Evolutionary conservation across 2,329 filamentous ascomycete genomes (phyloP).

Genomic region (Westerdykella ornata): DNA sequence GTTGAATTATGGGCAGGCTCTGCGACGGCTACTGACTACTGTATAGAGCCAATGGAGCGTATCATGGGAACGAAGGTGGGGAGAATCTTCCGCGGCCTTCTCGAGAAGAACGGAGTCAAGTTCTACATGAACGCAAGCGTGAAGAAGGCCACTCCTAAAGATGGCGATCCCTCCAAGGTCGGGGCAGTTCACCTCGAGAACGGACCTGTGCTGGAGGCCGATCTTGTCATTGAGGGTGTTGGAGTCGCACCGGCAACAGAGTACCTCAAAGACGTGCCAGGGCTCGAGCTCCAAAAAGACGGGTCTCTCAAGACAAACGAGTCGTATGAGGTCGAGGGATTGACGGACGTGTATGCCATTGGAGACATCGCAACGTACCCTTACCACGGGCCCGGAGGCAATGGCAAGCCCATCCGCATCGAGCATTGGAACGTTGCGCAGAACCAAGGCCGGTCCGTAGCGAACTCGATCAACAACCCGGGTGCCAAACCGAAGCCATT

Average conservation of each 20-base stretch:
- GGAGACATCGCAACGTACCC: slow-evolving; percentile 95
- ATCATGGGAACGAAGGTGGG: slow-evolving; percentile 80
- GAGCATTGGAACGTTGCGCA: slow-evolving; percentile 99
- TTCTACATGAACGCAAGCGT: slow-evolving; percentile 79
- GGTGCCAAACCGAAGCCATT: slow-evolving; percentile 60
- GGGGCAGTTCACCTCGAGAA: slow-evolving; percentile 79
- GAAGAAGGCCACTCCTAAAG: slow-evolving; percentile 70
- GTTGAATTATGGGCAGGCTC: neutral
- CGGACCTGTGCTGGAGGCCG: slow-evolving; percentile 74
- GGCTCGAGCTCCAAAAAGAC: slow-evolving; percentile 67
- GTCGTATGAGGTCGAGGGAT: slow-evolving; percentile 65
- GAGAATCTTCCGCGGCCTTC: slow-evolving; percentile 65
- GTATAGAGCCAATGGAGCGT: slow-evolving; percentile 65
- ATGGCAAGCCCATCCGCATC: slow-evolving; percentile 68
- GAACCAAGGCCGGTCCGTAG: slow-evolving; percentile 77
- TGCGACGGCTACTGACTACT: slow-evolving; percentile 8
- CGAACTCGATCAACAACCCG: slow-evolving; percentile 66
- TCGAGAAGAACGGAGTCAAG: slow-evolving; percentile 82
- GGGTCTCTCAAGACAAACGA: slow-evolving; percentile 80
- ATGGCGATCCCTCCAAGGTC: slow-evolving; percentile 61
- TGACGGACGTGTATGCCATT: slow-evolving; percentile 82
- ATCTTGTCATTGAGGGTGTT: slow-evolving; percentile 85
- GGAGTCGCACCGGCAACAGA: slow-evolving; percentile 82
- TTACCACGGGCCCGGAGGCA: slow-evolving; percentile 81
- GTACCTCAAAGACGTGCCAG: slow-evolving; percentile 67